Percentiles rank a stretch among this genome's conserved stretches.
Conservation (phyloP, 306 rosid species). For the Prunus dulcis region DNA sequence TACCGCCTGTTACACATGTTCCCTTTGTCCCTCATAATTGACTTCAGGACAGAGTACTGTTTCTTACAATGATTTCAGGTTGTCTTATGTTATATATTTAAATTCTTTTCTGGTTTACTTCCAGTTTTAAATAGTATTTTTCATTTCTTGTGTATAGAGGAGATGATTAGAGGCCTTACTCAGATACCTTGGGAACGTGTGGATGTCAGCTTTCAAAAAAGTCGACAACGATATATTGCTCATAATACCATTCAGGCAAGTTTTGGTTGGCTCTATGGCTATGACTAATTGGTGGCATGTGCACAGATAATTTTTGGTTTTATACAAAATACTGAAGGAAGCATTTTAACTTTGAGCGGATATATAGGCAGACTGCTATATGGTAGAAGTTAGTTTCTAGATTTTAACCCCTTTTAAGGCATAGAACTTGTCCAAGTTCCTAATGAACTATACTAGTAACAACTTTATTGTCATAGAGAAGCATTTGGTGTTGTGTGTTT, state of each 20-base stretch:
- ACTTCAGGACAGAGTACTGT: conserved; percentile 4
- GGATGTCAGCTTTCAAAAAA: conserved; percentile 86
- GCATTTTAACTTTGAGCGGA: background rate
- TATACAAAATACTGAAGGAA: background rate
- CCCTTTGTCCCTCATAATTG: background rate
- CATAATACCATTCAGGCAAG: conserved; percentile 95
- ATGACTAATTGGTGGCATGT: background rate
- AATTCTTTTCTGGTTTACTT: conserved; percentile 6
- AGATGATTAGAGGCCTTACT: conserved; percentile 86
- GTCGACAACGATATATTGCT: conserved; percentile 77
- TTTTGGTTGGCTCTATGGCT: conserved; percentile 10
- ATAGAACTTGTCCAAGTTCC: background rate
- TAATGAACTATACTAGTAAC: background rate
- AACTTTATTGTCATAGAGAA: background rate
- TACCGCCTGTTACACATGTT: background rate
- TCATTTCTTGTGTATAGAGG: conserved; percentile 47
- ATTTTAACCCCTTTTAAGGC: background rate
- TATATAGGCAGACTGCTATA: background rate
- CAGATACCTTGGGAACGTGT: conserved; percentile 92
- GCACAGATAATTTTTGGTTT: background rate
- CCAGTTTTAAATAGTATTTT: conserved; percentile 10
- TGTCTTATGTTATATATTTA: background rate
- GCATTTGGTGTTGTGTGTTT: conserved; percentile 5
- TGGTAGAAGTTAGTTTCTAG: background rate
- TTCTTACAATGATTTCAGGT: background rate